Percentiles rank a stretch among this genome's conserved stretches.
phyloP scores from a whole-genome alignment of 2,329 filamentous ascomycete species.

The Penicillium sp. region DNA sequence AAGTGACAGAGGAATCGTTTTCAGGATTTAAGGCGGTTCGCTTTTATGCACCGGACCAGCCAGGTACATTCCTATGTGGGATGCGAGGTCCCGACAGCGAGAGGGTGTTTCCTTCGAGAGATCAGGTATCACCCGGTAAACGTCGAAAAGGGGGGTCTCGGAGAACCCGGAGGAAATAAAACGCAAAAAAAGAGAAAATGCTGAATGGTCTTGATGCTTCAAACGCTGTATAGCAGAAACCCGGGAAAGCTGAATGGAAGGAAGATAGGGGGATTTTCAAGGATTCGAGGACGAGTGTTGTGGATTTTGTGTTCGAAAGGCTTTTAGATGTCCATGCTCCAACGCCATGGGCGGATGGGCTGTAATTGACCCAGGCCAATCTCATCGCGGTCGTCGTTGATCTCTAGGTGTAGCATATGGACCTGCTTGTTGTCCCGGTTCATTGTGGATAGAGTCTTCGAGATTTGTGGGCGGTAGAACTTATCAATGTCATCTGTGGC shows the following conservation, averaged over 20 bases:
- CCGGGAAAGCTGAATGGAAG: neutral
- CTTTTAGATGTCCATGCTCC: conserved; percentile 46
- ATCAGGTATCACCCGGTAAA: neutral
- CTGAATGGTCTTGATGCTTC: conserved; percentile 21
- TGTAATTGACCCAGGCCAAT: conserved; percentile 35
- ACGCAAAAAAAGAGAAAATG: conserved; percentile 14
- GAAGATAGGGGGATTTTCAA: neutral
- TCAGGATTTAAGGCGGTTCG: conserved; percentile 1
- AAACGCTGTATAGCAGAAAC: conserved; percentile 20
- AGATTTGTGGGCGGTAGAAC: conserved; percentile 31
- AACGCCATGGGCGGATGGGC: conserved; percentile 41
- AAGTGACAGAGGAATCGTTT: conserved; percentile 3
- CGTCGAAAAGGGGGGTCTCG: neutral
- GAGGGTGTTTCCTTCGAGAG: neutral
- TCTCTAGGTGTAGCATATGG: conserved; percentile 39
- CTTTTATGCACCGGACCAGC: conserved; percentile 20
- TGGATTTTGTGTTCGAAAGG: neutral
- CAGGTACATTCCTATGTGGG: conserved; percentile 14
- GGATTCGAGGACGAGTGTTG: conserved; percentile 46
- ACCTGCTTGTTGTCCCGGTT: conserved; percentile 36
- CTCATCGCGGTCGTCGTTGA: conserved; percentile 36
- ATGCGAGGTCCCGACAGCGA: neutral
- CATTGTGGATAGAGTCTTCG: conserved; percentile 36
- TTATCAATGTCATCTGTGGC: conserved; percentile 34
- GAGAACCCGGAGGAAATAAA: neutral